Evolutionary conservation across 352 stramenopile species (phyloP).

Genomic region (Plasmopara viticola): DNA sequence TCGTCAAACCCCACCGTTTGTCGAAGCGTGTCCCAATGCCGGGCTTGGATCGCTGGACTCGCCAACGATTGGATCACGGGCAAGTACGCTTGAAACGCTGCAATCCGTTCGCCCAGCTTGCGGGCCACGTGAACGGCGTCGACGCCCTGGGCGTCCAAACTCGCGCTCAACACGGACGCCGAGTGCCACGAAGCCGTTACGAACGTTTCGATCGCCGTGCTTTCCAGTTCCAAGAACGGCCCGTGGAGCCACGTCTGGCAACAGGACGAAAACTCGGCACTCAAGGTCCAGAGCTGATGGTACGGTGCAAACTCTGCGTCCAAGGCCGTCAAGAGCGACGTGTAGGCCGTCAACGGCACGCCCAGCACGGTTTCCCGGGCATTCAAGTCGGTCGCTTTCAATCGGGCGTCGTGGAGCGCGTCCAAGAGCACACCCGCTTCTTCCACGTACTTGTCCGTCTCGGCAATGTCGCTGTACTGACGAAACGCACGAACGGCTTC

Average conservation of each 20-base stretch:
- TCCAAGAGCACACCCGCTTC: constrained; percentile 84
- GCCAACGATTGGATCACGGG: constrained; percentile 90
- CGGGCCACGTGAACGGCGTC: constrained; percentile 82
- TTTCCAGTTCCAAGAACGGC: constrained; percentile 88
- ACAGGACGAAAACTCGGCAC: constrained; percentile 89
- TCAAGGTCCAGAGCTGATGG: constrained; percentile 95
- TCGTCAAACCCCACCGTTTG: constrained; percentile 88
- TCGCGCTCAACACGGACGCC: constrained; percentile 82
- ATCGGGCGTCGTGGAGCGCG: constrained; percentile 85
- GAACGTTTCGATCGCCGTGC: constrained; percentile 79
- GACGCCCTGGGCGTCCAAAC: constrained; percentile 76
- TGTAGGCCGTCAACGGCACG: constrained; percentile 90
- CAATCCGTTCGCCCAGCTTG: constrained; percentile 85
- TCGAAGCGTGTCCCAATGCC: constrained; percentile 88
- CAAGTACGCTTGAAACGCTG: constrained; percentile 89
- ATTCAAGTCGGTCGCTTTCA: constrained; percentile 90
- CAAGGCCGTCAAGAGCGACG: constrained; percentile 67
- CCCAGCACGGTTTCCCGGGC: constrained; percentile 89
- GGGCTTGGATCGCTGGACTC: constrained; percentile 87
- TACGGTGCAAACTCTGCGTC: constrained; percentile 86
- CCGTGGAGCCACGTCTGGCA: constrained; percentile 90
- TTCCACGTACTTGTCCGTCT: constrained; percentile 89
- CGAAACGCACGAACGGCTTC: constrained; percentile 85
- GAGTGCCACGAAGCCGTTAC: constrained; percentile 93
- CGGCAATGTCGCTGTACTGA: constrained; percentile 80